A percentile compares a stretch with the other conserved stretches of the same genome.
Evolutionary conservation across 2,329 filamentous ascomycete genomes (phyloP).

Genomic region (Orbilia javanica): DNA sequence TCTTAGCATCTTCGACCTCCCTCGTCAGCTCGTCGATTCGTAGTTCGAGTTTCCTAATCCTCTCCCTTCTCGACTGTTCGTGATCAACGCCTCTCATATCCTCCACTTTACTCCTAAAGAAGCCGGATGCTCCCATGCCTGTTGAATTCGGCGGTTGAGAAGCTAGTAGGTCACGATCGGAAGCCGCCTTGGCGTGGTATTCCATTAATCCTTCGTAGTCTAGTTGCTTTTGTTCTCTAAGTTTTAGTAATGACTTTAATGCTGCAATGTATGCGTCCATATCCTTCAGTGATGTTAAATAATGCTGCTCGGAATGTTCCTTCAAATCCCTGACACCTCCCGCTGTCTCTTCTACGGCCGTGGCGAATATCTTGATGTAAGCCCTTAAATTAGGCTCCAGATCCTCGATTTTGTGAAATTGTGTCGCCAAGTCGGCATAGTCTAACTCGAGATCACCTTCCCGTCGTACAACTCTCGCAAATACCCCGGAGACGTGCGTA

Average conservation of each 20-base stretch:
- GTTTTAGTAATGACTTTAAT: slow-evolving; percentile 87
- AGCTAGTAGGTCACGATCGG: slow-evolving; percentile 84
- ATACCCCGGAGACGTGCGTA: slow-evolving; percentile 93
- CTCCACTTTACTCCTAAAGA: slow-evolving; percentile 93
- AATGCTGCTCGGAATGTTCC: slow-evolving; percentile 94
- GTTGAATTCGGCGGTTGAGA: slow-evolving; percentile 60
- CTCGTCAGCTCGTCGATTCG: slow-evolving; percentile 90
- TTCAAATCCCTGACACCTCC: slow-evolving; percentile 82
- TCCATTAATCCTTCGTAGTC: slow-evolving; percentile 97
- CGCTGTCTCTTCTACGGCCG: slow-evolving; percentile 85
- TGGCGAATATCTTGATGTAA: slow-evolving; percentile 85
- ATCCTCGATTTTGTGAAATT: slow-evolving; percentile 92
- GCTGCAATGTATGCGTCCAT: slow-evolving; percentile 95
- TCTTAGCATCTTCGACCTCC: slow-evolving; percentile 88
- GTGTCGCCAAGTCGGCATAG: slow-evolving; percentile 87
- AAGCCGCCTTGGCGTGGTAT: slow-evolving; percentile 90
- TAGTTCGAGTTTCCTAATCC: slow-evolving; percentile 88
- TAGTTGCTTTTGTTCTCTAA: slow-evolving; percentile 95
- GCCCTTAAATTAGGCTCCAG: slow-evolving; percentile 89
- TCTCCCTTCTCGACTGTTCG: slow-evolving; percentile 87
- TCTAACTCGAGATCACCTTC: slow-evolving; percentile 89
- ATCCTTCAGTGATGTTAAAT: slow-evolving; percentile 89
- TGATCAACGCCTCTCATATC: slow-evolving; percentile 97
- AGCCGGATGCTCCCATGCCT: slow-evolving; percentile 78
- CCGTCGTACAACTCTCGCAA: slow-evolving; percentile 86